Percentiles rank a stretch among this genome's conserved stretches.
Conservation (phyloP, 139 green algal species). For the Nannochloris sp. region DNA sequence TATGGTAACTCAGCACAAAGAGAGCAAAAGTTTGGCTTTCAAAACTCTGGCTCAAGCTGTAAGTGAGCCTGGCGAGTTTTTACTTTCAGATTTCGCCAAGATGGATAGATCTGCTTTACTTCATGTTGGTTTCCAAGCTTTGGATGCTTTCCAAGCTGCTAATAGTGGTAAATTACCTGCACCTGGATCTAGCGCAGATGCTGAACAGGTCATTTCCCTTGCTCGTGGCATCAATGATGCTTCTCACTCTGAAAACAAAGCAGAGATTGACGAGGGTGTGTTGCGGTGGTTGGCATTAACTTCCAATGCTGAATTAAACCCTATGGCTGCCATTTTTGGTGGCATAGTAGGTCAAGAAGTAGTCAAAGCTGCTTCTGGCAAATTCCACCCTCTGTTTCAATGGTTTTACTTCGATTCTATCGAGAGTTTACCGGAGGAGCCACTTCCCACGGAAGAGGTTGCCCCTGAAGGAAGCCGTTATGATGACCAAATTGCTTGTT, state of each 20-base stretch:
- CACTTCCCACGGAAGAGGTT: slow-evolving; percentile 29
- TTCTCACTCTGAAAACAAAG: slow-evolving; percentile 9
- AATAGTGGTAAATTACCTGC: slow-evolving; percentile 49
- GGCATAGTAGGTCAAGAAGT: slow-evolving; percentile 94
- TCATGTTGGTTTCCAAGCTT: slow-evolving; percentile 88
- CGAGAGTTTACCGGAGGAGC: slow-evolving; percentile 59
- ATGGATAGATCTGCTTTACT: slow-evolving; percentile 83
- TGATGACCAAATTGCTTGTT: slow-evolving; percentile 81
- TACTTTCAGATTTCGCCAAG: slow-evolving; percentile 96
- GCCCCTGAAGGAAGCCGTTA: slow-evolving; percentile 52
- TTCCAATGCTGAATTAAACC: slow-evolving; percentile 60
- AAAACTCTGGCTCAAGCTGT: slow-evolving; percentile 63
- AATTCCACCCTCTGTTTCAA: slow-evolving; percentile 95
- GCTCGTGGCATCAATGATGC: slow-evolving; percentile 52
- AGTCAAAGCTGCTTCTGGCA: slow-evolving; percentile 92
- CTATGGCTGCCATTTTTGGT: slow-evolving; percentile 95
- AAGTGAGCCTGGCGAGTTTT: slow-evolving; percentile 83
- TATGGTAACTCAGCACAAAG: slow-evolving; percentile 90
- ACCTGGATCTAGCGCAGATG: slow-evolving; percentile 60
- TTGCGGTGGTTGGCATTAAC: slow-evolving; percentile 50
- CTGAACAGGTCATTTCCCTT: slow-evolving; percentile 49
- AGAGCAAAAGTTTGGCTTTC: slow-evolving; percentile 79
- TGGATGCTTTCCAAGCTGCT: slow-evolving; percentile 69
- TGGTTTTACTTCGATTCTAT: slow-evolving; percentile 87
- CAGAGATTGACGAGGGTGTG: slow-evolving; percentile 53